Evolutionary conservation across 1,284 basidiomycete genomes (phyloP), one percentile per base, ranked within the genome.

Genomic region (Meripilus lineatus): DNA sequence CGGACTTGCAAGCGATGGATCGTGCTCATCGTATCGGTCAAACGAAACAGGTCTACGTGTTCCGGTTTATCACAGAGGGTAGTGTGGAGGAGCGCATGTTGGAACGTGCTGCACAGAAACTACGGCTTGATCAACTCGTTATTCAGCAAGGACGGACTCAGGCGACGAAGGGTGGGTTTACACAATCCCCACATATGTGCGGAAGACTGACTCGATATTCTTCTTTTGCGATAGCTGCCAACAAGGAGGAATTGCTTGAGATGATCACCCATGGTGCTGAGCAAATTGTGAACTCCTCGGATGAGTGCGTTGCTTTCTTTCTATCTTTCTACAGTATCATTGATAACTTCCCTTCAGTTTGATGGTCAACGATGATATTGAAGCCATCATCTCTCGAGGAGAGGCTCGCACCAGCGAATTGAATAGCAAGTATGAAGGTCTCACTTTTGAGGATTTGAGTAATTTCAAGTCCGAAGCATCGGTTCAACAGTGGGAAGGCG

Each of bases 191-290:
- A 23, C 8, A 22, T n/a, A 17, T 25, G 20, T 18, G 2, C 15
- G n/a, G 11, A 22, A 30, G 15, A 7, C 8, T 41, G 17, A 32
- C 22, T 23, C 28, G 39, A 14, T 40, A 10, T 21, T 11, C 17
- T 37, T 32, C n/a, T 22, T 37, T 38, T n/a, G 32, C 4, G 25
- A 35, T 67, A 77, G 89, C 88, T 42, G 91, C 91, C 24, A 93
- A 86, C 69, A 99, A 99, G 70, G 96, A 98, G 35, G 96, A 99
- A 48, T 72, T 99, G 13, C 72, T 98, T 17, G 94, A 98, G 59
- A 99, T 99, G 93, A 99, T 99, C 52, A 87, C 95, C 18, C 93
- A 96, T 61, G 96, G 96, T 17, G 95, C 94, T 0, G 94, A 99
- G 62, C 89, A 92, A 66, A 98, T 99, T 50, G 95, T 98, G 65